These are phyloP conservation scores for Echinosophora koreensis DNA, from an alignment of 306 rosid genomes.

Conservation along the genomic window DNA sequence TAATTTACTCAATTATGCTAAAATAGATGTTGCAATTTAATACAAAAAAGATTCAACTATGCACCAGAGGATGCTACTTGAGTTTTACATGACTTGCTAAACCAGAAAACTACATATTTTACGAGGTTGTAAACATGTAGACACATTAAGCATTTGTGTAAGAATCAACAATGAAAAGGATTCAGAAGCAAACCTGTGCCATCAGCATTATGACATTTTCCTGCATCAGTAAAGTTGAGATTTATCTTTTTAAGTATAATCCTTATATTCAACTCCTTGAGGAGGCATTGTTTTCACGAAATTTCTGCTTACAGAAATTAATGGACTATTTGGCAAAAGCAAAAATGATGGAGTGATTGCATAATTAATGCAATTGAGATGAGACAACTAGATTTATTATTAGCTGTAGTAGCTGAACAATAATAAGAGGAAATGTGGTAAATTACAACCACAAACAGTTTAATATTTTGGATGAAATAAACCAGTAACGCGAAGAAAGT, in stretches of 20 bases:
- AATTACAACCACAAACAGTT: conserved; percentile 4
- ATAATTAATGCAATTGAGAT: not conserved
- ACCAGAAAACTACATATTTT: too few species aligned
- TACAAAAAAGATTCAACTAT: conserved; percentile 23
- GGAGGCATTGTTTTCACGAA: too few species aligned
- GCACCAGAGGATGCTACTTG: conserved; percentile 11
- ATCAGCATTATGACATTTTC: too few species aligned
- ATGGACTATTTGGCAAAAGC: not conserved
- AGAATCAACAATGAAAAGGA: too few species aligned
- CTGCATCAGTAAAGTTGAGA: too few species aligned
- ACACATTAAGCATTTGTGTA: too few species aligned
- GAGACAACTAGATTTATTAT: not conserved
- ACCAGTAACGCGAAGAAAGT: conserved; percentile 40
- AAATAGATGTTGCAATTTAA: conserved; percentile 20
- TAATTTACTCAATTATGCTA: conserved; percentile 8
- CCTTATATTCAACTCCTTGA: too few species aligned
- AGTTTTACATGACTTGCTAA: not conserved
- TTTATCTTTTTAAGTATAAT: too few species aligned
- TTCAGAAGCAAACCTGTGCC: too few species aligned
- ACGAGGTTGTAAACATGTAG: too few species aligned
- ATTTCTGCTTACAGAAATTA: too few species aligned
- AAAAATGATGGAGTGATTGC: not conserved
- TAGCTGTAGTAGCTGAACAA: not conserved
- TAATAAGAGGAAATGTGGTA: not conserved
- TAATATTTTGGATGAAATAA: conserved; percentile 5